A percentile compares a stretch with the other conserved stretches of the same genome.
These are phyloP conservation scores for Linderina pennispora DNA, from an alignment of 192 early-diverging fungal species.

Conservation along the genomic window DNA sequence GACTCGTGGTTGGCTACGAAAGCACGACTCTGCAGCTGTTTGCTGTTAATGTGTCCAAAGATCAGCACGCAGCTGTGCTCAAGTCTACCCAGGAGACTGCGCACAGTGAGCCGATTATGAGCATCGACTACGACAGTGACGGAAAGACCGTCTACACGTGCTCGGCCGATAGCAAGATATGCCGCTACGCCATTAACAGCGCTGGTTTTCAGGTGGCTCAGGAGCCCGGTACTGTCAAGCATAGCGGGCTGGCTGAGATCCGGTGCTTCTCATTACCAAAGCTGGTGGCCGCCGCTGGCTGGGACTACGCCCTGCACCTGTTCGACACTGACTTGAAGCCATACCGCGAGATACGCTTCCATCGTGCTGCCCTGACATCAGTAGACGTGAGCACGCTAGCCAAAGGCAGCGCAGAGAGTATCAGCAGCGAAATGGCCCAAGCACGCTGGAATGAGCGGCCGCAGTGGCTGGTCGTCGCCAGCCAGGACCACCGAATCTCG, in stretches of 20 bases:
- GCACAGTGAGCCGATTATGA: slow-evolving; percentile 39
- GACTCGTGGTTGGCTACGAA: slow-evolving; percentile 34
- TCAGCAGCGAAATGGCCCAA: slow-evolving; percentile 14
- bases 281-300: slow-evolving; percentile 26
- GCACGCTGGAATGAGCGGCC: slow-evolving; percentile 33
- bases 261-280: slow-evolving; percentile 10
- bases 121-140: slow-evolving; percentile 14
- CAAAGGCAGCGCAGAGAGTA: slow-evolving; percentile 2
- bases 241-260: slow-evolving; percentile 24
- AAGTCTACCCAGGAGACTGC: slow-evolving; percentile 1
- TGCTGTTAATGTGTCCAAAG: slow-evolving; percentile 1
- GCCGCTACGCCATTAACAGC: slow-evolving; percentile 7
- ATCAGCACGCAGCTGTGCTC: background rate
- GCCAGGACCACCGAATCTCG: slow-evolving; percentile 35
- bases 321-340: slow-evolving; percentile 7
- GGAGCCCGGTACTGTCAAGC: slow-evolving; percentile 1
- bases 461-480: slow-evolving; percentile 37
- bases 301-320: slow-evolving; percentile 36
- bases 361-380: slow-evolving; percentile 32
- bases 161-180: slow-evolving; percentile 32
- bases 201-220: background rate
- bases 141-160: slow-evolving; percentile 22
- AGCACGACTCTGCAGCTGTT: slow-evolving; percentile 25
- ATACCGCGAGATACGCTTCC: slow-evolving; percentile 9
- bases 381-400: slow-evolving; percentile 26